Evolutionary conservation across 2,329 filamentous ascomycete species (phyloP).

Genomic region (Aspergillus neoniger): DNA sequence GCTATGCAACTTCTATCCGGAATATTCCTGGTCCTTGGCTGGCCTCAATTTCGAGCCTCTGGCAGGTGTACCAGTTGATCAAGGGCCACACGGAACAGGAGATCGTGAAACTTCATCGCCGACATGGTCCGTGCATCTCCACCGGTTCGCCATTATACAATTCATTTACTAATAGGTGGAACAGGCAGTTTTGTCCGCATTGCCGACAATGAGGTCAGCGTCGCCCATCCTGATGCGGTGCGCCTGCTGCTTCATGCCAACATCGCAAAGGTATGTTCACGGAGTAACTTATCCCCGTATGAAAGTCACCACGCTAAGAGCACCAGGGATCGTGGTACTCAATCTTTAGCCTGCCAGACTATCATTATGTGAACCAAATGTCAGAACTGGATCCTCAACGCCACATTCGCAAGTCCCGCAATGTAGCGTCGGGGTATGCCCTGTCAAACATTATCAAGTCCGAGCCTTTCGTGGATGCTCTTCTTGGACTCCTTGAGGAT

Average conservation of each 20-base stretch:
- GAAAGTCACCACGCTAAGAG: conserved; percentile 12
- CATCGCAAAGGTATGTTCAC: conserved; percentile 20
- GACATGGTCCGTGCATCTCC: conserved; percentile 36
- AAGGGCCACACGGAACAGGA: conserved; percentile 43
- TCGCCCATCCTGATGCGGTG: conserved; percentile 47
- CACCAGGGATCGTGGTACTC: conserved; percentile 41
- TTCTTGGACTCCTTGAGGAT: conserved; percentile 31
- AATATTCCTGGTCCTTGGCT: conserved; percentile 47
- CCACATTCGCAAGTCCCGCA: conserved; percentile 37
- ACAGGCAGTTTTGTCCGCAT: conserved; percentile 48
- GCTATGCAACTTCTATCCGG: conserved; percentile 51
- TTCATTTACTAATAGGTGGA: not conserved
- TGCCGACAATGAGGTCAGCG: conserved; percentile 47
- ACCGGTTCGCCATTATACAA: not conserved
- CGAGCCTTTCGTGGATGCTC: conserved; percentile 31
- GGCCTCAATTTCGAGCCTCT: conserved; percentile 44
- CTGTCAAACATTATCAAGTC: conserved; percentile 36
- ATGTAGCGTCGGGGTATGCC: conserved; percentile 32
- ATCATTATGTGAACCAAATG: conserved; percentile 45
- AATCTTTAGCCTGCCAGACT: conserved; percentile 43
- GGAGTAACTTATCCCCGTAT: conserved; percentile 9
- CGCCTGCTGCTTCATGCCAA: conserved; percentile 37
- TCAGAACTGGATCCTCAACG: conserved; percentile 39
- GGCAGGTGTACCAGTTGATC: conserved; percentile 42
- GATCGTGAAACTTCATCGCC: conserved; percentile 41